Base-by-base conservation (phyloP, 257 asterid genomes). In the Euphrasia confusa region DNA sequence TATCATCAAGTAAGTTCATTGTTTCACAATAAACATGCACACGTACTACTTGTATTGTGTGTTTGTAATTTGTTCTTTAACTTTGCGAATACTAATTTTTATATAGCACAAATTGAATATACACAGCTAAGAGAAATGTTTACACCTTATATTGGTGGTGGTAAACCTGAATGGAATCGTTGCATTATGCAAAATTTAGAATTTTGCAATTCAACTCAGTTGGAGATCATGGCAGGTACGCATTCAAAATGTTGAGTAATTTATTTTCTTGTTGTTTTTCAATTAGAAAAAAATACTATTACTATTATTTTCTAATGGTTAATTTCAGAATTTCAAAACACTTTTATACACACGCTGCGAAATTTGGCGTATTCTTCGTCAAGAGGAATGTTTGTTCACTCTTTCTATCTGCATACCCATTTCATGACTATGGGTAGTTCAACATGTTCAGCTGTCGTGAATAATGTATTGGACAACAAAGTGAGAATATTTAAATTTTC, bases 1-100 rank as follows among this genome's bases (percentile, higher is more conserved):
- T 2, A 0, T 4, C 65, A 59, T 57, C 79, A 78, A 75, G 82
- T 78, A 54, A 30, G n/a, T 5, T 17, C 12, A 3, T 44, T 8
- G 49, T 49, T 49, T 28, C 33, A 28, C 5, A 28, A 1, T 21
- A 21, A 21, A 21, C 24, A 21, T 21, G 24, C 24, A 21, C 24
- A 21, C 24, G 24, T 21, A 21, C 24, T 21, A 1, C 24, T 21
- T 21, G 24, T 21, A 21, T 21, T 21, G 24, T 21, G 5, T 28
- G 33, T 28, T 28, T 28, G 33, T 28, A 21, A 4, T 2, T 28
- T 28, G 33, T 28, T 28, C 33, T 28, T 28, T 28, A 21, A 21
- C 24, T 21, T 21, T 21, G 24, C 24, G 24, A 21, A 21, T 21
- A 21, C 24, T 21, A 21, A 21, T 21, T 21, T 21, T 21, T 21